phyloP scores from a whole-genome alignment of 768 basidiomycete species.

The Gautieria morchelliformis region DNA sequence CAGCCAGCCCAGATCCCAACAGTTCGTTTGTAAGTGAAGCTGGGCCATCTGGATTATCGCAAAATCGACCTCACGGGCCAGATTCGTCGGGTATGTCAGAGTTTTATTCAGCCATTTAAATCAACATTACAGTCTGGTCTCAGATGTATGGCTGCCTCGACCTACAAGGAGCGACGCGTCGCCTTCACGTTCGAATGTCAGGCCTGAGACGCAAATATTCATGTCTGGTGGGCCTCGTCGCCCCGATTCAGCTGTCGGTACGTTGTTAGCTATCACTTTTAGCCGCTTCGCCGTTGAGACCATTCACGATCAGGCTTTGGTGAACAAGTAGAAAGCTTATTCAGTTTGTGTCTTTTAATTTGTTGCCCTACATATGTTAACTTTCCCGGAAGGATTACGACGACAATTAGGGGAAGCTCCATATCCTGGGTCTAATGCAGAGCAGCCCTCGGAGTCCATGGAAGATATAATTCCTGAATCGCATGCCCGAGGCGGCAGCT shows the following conservation, averaged over 20 bases:
- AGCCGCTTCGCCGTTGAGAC: too few relatives aligned
- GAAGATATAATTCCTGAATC: constrained; percentile 1
- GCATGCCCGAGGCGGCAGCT: not conserved
- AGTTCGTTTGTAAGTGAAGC: too few relatives aligned
- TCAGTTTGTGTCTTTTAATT: not conserved
- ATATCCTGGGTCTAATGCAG: not conserved
- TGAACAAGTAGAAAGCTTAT: not conserved
- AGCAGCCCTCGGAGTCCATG: not conserved
- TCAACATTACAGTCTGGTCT: not conserved
- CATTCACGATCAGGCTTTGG: too few relatives aligned
- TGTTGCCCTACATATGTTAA: not conserved
- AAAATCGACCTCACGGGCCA: too few relatives aligned
- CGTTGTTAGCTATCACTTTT: not conserved
- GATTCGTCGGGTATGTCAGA: not conserved
- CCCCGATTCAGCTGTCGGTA: not conserved
- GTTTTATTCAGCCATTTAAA: not conserved
- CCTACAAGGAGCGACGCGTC: not conserved
- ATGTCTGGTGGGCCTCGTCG: not conserved
- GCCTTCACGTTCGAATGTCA: not conserved
- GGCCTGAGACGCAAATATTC: not conserved
- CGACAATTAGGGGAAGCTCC: not conserved
- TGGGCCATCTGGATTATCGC: too few relatives aligned
- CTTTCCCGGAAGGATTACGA: not conserved
- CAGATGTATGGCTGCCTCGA: not conserved
- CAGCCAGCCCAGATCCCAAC: too few relatives aligned